Evolutionary conservation across 768 basidiomycete species (phyloP).

Genomic region (Lactifluus piperatus): DNA sequence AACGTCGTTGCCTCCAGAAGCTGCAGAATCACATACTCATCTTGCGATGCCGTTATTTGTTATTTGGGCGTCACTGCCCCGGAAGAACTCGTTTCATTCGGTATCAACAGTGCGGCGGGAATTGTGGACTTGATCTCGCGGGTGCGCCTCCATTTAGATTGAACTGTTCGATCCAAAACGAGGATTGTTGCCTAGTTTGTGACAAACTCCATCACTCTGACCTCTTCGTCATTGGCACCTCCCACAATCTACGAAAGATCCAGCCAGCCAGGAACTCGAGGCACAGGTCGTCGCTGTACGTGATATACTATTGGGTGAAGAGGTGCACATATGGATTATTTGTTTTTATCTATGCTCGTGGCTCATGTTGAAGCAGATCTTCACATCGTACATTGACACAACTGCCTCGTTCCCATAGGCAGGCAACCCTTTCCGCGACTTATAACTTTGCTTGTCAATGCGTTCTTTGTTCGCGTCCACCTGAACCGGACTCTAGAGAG

Average conservation of each 20-base stretch:
- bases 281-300: conserved; percentile 70
- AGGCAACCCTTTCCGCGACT: conserved; percentile 50
- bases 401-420: conserved; percentile 57
- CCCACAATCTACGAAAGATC: conserved; percentile 41
- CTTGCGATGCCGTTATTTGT: conserved; percentile 63
- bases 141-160: conserved; percentile 32
- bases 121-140: conserved; percentile 66
- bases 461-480: conserved; percentile 36
- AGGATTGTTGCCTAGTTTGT: conserved; percentile 51
- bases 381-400: conserved; percentile 81
- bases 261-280: conserved; percentile 40
- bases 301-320: conserved; percentile 53
- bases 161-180: neutral
- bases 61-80: conserved; percentile 58
- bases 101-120: conserved; percentile 48
- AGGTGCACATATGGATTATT: conserved; percentile 41
- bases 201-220: conserved; percentile 85
- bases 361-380: conserved; percentile 39
- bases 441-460: conserved; percentile 79
- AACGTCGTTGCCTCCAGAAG: conserved; percentile 37
- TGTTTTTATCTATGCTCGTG: neutral
- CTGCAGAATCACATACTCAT: conserved; percentile 52
- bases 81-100: conserved; percentile 47
- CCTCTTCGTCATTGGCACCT: conserved; percentile 67
- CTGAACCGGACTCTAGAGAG: conserved; percentile 55